Conservation (phyloP, 2,329 filamentous ascomycete species). For the Colletotrichum sojae region DNA sequence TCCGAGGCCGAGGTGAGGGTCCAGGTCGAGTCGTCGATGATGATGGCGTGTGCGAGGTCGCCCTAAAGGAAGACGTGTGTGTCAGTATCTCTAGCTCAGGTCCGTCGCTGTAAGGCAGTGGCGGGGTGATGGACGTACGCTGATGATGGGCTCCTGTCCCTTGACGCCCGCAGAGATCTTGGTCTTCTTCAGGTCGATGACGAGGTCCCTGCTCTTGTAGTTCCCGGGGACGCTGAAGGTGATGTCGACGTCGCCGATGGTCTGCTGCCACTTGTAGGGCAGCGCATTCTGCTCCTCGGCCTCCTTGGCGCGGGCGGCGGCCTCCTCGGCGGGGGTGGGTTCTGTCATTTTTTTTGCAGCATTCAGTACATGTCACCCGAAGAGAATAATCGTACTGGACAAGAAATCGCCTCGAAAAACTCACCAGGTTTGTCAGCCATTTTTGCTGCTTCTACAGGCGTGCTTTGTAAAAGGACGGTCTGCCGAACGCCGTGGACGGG, state of each 20-base stretch:
- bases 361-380: conserved; percentile 23
- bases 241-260: conserved; percentile 89
- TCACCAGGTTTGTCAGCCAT: conserved; percentile 58
- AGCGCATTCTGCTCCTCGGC: conserved; percentile 89
- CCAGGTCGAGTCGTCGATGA: conserved; percentile 93
- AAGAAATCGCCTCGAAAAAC: not conserved
- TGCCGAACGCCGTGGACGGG: conserved; percentile 42
- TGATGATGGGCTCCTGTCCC: conserved; percentile 87
- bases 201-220: conserved; percentile 86
- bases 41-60: conserved; percentile 84
- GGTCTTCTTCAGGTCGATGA: conserved; percentile 85
- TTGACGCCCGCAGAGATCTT: conserved; percentile 86
- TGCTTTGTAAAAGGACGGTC: conserved; percentile 10
- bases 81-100: no score
- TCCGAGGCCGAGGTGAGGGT: conserved; percentile 82
- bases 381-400: not conserved
- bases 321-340: conserved; percentile 68
- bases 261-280: conserved; percentile 98
- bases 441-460: conserved; percentile 30
- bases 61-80: conserved; percentile 68
- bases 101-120: no score
- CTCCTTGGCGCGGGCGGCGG: conserved; percentile 78
- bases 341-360: conserved; percentile 54
- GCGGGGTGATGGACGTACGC: conserved; percentile 65
- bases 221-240: conserved; percentile 84